Percentiles rank a stretch among this genome's conserved stretches.
Evolutionary conservation across 257 asterid genomes (phyloP).

Genomic region (Eustoma russellianum): DNA sequence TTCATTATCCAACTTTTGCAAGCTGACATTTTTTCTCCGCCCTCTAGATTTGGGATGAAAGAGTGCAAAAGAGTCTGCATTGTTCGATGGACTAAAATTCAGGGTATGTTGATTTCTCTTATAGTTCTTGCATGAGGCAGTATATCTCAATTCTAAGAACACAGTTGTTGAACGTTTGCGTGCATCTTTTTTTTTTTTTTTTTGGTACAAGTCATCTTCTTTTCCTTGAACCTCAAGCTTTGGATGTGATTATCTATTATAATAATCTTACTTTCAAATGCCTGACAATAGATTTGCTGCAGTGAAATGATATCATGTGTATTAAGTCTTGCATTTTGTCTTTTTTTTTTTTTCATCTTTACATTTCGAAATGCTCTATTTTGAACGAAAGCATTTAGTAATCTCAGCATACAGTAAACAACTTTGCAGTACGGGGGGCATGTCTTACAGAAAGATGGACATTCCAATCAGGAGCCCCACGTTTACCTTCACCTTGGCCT

Average conservation of each 20-base stretch:
- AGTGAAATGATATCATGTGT: too few species aligned
- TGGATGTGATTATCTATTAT: background rate
- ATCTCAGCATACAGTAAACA: background rate
- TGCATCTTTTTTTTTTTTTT: background rate
- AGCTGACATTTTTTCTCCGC: too few species aligned
- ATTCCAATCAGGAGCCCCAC: conserved; percentile 34
- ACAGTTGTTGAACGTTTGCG: too few species aligned
- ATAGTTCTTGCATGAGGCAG: too few species aligned
- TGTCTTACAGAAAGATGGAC: conserved; percentile 22
- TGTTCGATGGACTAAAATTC: too few species aligned
- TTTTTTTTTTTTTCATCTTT: background rate
- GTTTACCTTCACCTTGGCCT: conserved; percentile 80
- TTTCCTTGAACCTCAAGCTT: background rate
- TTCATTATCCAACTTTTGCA: background rate
- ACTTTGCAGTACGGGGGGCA: conserved; percentile 71
- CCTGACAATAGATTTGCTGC: too few species aligned
- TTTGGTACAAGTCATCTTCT: background rate
- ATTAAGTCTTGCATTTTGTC: background rate
- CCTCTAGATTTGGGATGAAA: too few species aligned
- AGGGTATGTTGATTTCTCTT: too few species aligned
- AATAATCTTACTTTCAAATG: background rate
- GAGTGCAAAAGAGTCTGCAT: too few species aligned
- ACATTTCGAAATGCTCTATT: background rate
- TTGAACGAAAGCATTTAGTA: background rate
- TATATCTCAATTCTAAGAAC: too few species aligned